A percentile compares a stretch with the other conserved stretches of the same genome.
These are phyloP conservation scores for Saksenaea vasiformis DNA, from an alignment of 371 early-diverging fungal genomes.

Conservation along the genomic window DNA sequence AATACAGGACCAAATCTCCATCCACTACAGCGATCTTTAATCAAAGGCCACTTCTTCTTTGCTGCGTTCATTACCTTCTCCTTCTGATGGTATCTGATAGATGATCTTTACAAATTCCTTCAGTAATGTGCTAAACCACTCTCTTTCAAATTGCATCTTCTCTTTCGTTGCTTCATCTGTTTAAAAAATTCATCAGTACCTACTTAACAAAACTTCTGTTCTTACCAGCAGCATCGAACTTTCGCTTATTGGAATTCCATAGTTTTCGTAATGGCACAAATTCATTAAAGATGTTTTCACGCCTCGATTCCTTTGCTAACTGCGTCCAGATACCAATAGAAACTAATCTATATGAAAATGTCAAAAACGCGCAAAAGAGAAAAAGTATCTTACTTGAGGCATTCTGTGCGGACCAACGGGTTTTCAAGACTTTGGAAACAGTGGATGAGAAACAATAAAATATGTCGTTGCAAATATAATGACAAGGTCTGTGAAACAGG, in stretches of 20 bases:
- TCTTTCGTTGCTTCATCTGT: slow-evolving; percentile 51
- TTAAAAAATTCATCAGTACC: slow-evolving; percentile 8
- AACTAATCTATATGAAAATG: slow-evolving; percentile 50
- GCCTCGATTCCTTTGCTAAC: slow-evolving; percentile 46
- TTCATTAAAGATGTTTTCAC: slow-evolving; percentile 59
- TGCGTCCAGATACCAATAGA: slow-evolving; percentile 76
- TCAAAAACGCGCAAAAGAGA: neutral
- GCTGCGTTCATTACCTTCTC: slow-evolving; percentile 33
- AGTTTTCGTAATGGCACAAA: slow-evolving; percentile 65
- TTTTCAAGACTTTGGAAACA: slow-evolving; percentile 86
- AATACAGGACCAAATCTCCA: slow-evolving; percentile 57
- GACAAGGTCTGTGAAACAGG: slow-evolving; percentile 25
- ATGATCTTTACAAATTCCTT: slow-evolving; percentile 54
- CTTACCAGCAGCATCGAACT: slow-evolving; percentile 50
- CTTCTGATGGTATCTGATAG: slow-evolving; percentile 55
- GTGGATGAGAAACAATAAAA: slow-evolving; percentile 72
- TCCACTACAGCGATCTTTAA: slow-evolving; percentile 23
- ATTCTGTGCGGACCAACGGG: slow-evolving; percentile 68
- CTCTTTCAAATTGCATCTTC: slow-evolving; percentile 54
- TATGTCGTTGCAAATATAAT: slow-evolving; percentile 43
- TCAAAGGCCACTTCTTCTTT: neutral
- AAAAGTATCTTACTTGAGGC: slow-evolving; percentile 54
- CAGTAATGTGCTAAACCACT: slow-evolving; percentile 62
- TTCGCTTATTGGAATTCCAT: slow-evolving; percentile 65
- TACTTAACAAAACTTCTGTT: neutral